Base-by-base conservation (phyloP, 371 early-diverging fungal genomes). In the Actinomortierella ambigua region DNA sequence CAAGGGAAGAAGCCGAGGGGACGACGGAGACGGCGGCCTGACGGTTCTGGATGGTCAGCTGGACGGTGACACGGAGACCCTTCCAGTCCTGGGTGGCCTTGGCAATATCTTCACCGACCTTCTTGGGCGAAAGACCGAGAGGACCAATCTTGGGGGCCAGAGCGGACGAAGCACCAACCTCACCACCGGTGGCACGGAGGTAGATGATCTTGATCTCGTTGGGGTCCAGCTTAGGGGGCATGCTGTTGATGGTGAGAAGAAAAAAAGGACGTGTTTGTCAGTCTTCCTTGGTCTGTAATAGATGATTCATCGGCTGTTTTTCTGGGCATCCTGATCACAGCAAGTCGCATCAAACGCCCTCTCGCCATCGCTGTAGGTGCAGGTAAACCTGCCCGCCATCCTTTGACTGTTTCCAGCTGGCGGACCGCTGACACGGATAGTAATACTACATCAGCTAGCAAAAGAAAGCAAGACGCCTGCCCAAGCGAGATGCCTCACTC, bases 111-210 rank as follows among this genome's bases (percentile, higher is more conserved):
- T 99, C 99, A 85, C 99, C 99, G 70, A 99, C 96, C 90, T 98
- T 98, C 91, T 99, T 99, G 85, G 99, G 99, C 55, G 97, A 93
- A 60, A 99, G 87, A 94, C 99, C 99, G 76, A 99, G 92, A 75
- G 99, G 99, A 92, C 99, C 99, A 77, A 99, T 95, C 91, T 97
- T 99, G 83, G 99, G 99, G 57, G 99, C 99, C 59, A 99, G 93
- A 57, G 97, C 94, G 68, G 96, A 93, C 76, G 98, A 95, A 82
- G 99, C 97, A 83, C 98, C 96, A 77, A 97, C 94, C 87, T 99
- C 99, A 88, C 99, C 99, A 85, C 99, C 99, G 71, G 97, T 95
- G 73, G 94, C 88, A 79, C 97, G 90, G 82, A 98, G 91, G 84
- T 92, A 89, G 84, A 98, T 90, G 82, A 89, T 90, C 87, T 93